phyloP scores from a whole-genome alignment of 2,329 filamentous ascomycete species.

The Stagonosporopsis vannaccii region DNA sequence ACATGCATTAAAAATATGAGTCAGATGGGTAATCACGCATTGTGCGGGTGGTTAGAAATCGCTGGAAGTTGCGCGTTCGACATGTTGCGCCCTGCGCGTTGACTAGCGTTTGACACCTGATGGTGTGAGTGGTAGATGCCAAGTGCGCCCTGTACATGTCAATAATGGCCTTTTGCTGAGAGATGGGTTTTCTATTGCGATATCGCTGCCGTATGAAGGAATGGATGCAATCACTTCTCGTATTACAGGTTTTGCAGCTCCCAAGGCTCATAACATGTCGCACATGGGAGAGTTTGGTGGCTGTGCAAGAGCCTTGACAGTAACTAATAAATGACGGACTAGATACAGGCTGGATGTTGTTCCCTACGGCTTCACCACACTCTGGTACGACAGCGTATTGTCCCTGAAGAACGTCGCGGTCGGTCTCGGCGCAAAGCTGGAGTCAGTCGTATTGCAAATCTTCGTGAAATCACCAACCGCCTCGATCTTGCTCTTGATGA shows the following conservation, averaged over 20 bases:
- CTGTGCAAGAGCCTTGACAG: not conserved
- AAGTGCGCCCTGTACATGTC: conserved; percentile 7
- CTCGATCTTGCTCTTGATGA: conserved; percentile 54
- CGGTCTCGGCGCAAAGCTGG: conserved; percentile 22
- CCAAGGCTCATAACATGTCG: no score
- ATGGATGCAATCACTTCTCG: no score
- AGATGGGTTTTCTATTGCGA: not conserved
- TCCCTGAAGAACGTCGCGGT: conserved; percentile 40
- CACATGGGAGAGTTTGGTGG: no score
- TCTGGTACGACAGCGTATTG: conserved; percentile 31
- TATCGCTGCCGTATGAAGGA: not conserved
- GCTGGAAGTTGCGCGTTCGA: not conserved
- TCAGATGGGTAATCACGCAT: not conserved
- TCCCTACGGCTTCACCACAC: conserved; percentile 33
- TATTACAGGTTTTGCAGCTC: no score
- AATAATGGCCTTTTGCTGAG: not conserved
- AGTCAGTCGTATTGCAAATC: conserved; percentile 50
- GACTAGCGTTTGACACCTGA: not conserved
- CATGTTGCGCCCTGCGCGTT: conserved; percentile 7
- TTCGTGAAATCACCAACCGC: conserved; percentile 59
- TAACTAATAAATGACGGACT: not conserved
- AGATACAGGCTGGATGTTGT: not conserved
- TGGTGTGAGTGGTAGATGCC: not conserved
- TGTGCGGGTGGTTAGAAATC: not conserved
- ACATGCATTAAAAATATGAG: no score